Percentiles rank a stretch among this genome's conserved stretches.
phyloP scores from a whole-genome alignment of 2,329 filamentous ascomycete genomes.

The Phialophora verrucosa region DNA sequence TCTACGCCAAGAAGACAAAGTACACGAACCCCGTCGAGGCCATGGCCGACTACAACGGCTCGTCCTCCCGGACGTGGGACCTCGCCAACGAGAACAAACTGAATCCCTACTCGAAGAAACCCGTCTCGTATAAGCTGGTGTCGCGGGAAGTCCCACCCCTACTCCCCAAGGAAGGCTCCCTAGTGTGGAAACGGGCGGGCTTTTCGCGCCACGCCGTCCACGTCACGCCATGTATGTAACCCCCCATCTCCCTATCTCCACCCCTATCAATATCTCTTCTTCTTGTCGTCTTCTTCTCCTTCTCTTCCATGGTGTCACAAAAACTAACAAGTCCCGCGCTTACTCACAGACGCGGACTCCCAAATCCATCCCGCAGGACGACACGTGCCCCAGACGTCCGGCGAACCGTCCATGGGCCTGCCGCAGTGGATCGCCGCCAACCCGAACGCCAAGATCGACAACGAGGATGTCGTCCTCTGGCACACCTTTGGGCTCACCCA shows the following conservation, averaged over 20 bases:
- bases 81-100: constrained; percentile 82
- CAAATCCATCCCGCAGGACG: constrained; percentile 85
- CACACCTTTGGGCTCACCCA: constrained; percentile 92
- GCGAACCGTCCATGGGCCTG: constrained; percentile 74
- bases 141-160: constrained; percentile 80
- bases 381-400: constrained; percentile 86
- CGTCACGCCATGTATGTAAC: constrained; percentile 79
- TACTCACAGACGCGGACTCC: constrained; percentile 69
- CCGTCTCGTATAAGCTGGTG: constrained; percentile 85
- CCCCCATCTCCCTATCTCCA: constrained; percentile 41
- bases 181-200: constrained; percentile 88
- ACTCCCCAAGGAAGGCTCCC: constrained; percentile 76
- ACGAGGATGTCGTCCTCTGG: constrained; percentile 89
- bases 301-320: constrained; percentile 6
- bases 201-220: constrained; percentile 87
- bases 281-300: constrained; percentile 19
- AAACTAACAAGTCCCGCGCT: neutral
- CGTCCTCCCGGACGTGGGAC: constrained; percentile 84
- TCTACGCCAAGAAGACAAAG: constrained; percentile 83
- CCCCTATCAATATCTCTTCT: constrained; percentile 32
- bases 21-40: constrained; percentile 72
- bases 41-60: constrained; percentile 79
- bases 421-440: constrained; percentile 76
- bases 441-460: constrained; percentile 70
- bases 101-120: constrained; percentile 86